Evolutionary conservation across 2,329 filamentous ascomycete species (phyloP).

Genomic region (Pseudogymnoascus sp.): DNA sequence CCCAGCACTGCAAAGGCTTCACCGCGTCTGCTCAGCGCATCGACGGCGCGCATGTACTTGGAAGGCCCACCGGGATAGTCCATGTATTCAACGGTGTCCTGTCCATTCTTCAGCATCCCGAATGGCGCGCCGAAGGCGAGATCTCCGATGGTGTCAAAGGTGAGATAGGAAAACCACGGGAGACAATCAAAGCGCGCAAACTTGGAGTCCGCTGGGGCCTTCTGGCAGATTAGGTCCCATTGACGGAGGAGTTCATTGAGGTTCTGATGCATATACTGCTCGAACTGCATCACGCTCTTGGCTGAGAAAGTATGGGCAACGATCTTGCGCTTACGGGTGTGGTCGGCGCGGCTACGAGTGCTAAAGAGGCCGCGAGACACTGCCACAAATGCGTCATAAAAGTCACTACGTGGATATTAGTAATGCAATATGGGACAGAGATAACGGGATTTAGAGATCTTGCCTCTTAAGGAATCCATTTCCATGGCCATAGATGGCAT

Average conservation of each 20-base stretch:
- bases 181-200: constrained; percentile 73
- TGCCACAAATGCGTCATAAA: constrained; percentile 84
- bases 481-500: constrained; percentile 69
- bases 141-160: constrained; percentile 37
- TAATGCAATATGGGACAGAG: not conserved
- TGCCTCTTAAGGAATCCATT: constrained; percentile 68
- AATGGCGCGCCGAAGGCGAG: constrained; percentile 38
- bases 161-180: constrained; percentile 38
- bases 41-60: constrained; percentile 66
- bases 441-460: constrained; percentile 9
- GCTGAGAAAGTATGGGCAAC: constrained; percentile 77
- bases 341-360: constrained; percentile 71
- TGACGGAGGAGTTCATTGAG: constrained; percentile 63
- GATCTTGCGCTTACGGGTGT: constrained; percentile 79
- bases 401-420: constrained; percentile 48
- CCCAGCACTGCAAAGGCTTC: constrained; percentile 77
- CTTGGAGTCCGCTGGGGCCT: constrained; percentile 37
- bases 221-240: constrained; percentile 57
- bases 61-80: constrained; percentile 58
- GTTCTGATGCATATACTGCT: constrained; percentile 78
- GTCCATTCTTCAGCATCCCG: constrained; percentile 26
- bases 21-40: constrained; percentile 80
- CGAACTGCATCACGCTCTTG: constrained; percentile 73
- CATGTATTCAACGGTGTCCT: constrained; percentile 41
- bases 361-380: constrained; percentile 81